phyloP scores from a whole-genome alignment of 306 rosid species.

The Dalbergia cochinchinensis region DNA sequence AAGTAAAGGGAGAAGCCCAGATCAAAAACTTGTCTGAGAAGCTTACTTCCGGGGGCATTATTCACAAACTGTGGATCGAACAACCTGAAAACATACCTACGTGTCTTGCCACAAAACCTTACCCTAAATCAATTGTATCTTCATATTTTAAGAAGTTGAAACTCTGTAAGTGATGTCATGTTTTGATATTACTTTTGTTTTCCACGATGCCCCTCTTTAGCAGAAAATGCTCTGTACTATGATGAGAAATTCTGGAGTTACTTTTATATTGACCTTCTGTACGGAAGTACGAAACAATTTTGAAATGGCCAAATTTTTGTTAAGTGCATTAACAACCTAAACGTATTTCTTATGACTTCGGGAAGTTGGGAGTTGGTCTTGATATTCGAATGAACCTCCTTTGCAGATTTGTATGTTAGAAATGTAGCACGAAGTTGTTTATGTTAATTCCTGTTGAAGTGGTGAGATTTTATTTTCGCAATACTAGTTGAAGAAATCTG shows the following conservation, averaged over 20 bases:
- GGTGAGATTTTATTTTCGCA: neutral
- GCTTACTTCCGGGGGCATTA: constrained; percentile 68
- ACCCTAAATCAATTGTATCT: constrained; percentile 72
- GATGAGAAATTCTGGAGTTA: neutral
- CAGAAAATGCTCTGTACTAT: constrained; percentile 28
- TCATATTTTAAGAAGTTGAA: constrained; percentile 78
- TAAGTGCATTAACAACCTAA: constrained; percentile 1
- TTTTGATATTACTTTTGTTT: neutral
- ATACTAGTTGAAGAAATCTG: neutral
- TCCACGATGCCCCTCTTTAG: neutral
- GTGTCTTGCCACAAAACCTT: constrained; percentile 88
- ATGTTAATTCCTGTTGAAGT: constrained; percentile 5
- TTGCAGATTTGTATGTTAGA: too few relatives aligned
- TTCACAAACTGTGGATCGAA: constrained; percentile 83
- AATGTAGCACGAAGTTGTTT: neutral
- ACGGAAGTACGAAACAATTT: neutral
- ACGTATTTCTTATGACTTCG: neutral
- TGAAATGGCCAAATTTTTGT: neutral
- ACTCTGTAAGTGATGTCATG: constrained; percentile 75
- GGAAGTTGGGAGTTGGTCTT: neutral
- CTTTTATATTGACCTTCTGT: neutral
- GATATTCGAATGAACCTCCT: neutral
- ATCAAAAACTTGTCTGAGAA: constrained; percentile 74
- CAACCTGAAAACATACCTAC: constrained; percentile 87
- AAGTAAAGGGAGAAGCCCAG: constrained; percentile 86